These are phyloP conservation scores for Leishmania aethiopica DNA, from an alignment of 208 protist genomes.

Conservation along the genomic window DNA sequence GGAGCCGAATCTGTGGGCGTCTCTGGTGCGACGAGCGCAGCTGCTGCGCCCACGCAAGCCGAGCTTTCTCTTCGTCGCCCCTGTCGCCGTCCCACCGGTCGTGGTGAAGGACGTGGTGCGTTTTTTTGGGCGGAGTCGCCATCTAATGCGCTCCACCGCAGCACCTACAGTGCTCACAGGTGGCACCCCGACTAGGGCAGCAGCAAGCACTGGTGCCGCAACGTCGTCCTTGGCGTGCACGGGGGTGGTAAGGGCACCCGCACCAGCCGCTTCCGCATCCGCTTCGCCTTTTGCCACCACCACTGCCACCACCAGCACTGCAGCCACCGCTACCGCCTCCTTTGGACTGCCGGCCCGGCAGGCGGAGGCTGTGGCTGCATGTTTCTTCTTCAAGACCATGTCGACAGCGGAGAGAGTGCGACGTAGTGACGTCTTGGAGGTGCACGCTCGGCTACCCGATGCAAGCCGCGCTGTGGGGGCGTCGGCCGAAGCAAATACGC, in stretches of 20 bases:
- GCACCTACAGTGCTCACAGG: background rate
- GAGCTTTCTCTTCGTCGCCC: conserved; percentile 43
- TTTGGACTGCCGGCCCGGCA: conserved; percentile 22
- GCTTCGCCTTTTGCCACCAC: background rate
- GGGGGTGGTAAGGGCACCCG: background rate
- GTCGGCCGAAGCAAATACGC: background rate
- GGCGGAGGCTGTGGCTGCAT: conserved; percentile 43
- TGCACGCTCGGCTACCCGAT: background rate
- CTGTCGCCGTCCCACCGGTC: conserved; percentile 41
- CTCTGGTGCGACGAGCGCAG: conserved; percentile 42
- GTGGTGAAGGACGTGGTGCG: conserved; percentile 50
- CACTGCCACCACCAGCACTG: background rate
- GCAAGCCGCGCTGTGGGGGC: background rate
- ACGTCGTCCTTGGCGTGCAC: background rate
- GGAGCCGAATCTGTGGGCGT: conserved; percentile 50
- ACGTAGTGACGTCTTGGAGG: conserved; percentile 25
- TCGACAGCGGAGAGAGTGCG: conserved; percentile 25
- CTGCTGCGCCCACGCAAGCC: conserved; percentile 49
- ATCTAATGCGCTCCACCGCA: conserved; percentile 24
- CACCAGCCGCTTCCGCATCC: background rate
- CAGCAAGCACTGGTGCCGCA: background rate
- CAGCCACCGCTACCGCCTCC: background rate
- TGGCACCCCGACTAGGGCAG: background rate
- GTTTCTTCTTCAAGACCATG: conserved; percentile 49
- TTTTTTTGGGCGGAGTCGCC: conserved; percentile 54